phyloP scores from a whole-genome alignment of 176 grass and related monocot genomes.

The Eremochloa ophiuroides region DNA sequence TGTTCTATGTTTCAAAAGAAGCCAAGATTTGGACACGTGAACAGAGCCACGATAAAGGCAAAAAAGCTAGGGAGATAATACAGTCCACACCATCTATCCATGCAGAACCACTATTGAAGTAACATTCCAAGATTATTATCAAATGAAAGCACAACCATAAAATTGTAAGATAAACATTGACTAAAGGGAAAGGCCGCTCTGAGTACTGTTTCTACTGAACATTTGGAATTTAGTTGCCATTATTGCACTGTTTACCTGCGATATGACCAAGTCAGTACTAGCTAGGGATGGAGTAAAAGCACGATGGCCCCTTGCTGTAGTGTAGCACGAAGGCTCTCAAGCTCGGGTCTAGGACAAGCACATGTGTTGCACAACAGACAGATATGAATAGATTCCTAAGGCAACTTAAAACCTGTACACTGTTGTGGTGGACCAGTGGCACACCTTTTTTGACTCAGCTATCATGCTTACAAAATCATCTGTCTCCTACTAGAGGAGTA shows the following conservation, averaged over 20 bases:
- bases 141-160: background rate
- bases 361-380: slow-evolving; percentile 2
- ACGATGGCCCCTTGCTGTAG: background rate
- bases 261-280: background rate
- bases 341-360: background rate
- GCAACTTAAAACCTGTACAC: slow-evolving; percentile 1
- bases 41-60: too few relatives aligned
- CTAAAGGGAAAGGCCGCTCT: too few relatives aligned
- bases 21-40: too few relatives aligned
- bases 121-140: background rate
- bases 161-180: background rate
- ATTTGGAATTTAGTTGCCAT: background rate
- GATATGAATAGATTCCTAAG: slow-evolving; percentile 4
- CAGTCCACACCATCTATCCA: background rate
- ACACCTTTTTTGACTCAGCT: background rate
- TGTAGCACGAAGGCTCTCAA: background rate
- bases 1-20: too few relatives aligned
- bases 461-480: slow-evolving; percentile 5
- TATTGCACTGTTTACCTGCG: background rate
- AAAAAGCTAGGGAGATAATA: background rate
- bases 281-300: background rate
- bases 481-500: background rate
- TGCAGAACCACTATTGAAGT: too few relatives aligned
- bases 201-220: background rate
- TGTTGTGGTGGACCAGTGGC: background rate